A percentile compares a stretch with the other conserved stretches of the same genome.
phyloP scores from a whole-genome alignment of 805 yeast genomes.

The Schizosaccharomyces lindneri region DNA sequence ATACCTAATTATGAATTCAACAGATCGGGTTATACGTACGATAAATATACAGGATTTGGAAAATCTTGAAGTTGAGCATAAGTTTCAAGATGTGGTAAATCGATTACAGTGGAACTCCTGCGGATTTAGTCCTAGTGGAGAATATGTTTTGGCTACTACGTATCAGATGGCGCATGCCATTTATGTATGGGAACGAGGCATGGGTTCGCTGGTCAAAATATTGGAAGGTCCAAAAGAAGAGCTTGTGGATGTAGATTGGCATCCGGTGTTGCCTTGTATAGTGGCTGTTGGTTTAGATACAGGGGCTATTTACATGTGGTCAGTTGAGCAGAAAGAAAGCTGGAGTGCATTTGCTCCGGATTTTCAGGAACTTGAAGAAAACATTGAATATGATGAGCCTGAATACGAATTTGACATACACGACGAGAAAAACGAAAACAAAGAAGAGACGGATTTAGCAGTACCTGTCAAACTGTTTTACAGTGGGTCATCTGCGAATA shows the following conservation, averaged over 20 bases:
- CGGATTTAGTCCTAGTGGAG: conserved; percentile 46
- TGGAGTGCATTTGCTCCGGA: conserved; percentile 97
- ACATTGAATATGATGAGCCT: conserved; percentile 60
- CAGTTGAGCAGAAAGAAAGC: conserved; percentile 57
- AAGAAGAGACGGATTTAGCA: conserved; percentile 31
- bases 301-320: conserved; percentile 66
- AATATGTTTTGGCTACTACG: conserved; percentile 71
- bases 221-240: conserved; percentile 82
- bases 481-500: conserved; percentile 56
- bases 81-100: conserved; percentile 76
- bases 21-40: conserved; percentile 15
- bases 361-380: conserved; percentile 81
- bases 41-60: conserved; percentile 10
- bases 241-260: conserved; percentile 69
- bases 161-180: conserved; percentile 72
- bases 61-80: conserved; percentile 38
- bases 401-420: conserved; percentile 75
- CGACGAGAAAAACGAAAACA: conserved; percentile 20
- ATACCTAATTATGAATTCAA: conserved; percentile 12
- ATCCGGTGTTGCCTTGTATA: conserved; percentile 43
- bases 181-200: conserved; percentile 74
- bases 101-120: conserved; percentile 71
- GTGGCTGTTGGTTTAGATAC: conserved; percentile 67
- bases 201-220: conserved; percentile 73
- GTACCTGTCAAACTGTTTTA: conserved; percentile 61